Conservation (phyloP, 179 eudicot genomes). For the Silene coronaria region DNA sequence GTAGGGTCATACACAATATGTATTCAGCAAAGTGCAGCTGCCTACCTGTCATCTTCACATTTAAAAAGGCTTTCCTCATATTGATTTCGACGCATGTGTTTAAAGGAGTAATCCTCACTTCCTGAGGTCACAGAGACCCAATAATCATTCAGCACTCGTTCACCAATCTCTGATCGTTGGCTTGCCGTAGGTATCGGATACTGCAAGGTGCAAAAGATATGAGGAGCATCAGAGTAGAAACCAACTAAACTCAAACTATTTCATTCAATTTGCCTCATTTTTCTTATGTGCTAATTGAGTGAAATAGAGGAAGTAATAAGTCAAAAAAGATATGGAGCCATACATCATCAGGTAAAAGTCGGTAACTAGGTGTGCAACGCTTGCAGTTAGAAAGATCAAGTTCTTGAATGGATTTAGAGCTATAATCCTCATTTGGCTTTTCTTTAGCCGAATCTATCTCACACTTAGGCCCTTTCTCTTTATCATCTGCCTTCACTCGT, state of each 20-base stretch:
- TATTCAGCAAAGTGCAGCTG: neutral
- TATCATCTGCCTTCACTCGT: slow-evolving; percentile 52
- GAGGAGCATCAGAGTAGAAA: slow-evolving; percentile 14
- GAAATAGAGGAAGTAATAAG: neutral
- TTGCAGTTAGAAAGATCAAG: slow-evolving; percentile 88
- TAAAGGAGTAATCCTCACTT: slow-evolving; percentile 91
- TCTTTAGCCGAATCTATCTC: slow-evolving; percentile 61
- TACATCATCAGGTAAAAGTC: slow-evolving; percentile 87
- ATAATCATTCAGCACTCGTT: slow-evolving; percentile 68
- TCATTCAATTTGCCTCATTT: no score
- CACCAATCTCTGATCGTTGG: slow-evolving; percentile 77
- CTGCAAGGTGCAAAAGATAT: slow-evolving; percentile 33
- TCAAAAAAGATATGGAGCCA: slow-evolving; percentile 11
- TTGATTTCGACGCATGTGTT: slow-evolving; percentile 94
- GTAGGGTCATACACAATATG: neutral
- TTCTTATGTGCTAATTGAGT: neutral
- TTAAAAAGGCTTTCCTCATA: slow-evolving; percentile 92
- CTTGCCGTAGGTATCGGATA: slow-evolving; percentile 83
- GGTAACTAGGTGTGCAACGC: slow-evolving; percentile 89
- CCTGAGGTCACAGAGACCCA: slow-evolving; percentile 99
- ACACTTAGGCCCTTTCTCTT: slow-evolving; percentile 61
- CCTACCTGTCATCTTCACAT: slow-evolving; percentile 96
- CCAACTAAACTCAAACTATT: neutral
- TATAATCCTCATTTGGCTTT: slow-evolving; percentile 59
- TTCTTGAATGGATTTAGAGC: slow-evolving; percentile 81